Evolutionary conservation across 148 eudicot species (phyloP).

Genomic region (Dysphania ambrosioides): DNA sequence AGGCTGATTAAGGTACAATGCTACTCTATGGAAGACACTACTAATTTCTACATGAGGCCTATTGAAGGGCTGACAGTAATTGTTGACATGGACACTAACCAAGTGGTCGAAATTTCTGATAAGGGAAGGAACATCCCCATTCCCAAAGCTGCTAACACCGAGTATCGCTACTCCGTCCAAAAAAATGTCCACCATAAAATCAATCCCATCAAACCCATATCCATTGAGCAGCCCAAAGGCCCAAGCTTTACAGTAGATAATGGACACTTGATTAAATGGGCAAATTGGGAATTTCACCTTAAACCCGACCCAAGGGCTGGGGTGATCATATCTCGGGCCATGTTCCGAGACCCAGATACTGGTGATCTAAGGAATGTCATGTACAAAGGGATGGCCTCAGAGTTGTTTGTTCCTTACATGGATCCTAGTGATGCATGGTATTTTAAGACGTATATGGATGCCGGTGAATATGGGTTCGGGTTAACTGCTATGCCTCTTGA

Average conservation of each 20-base stretch:
- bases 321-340: constrained; percentile 71
- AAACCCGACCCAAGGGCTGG: constrained; percentile 98
- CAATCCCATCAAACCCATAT: constrained; percentile 67
- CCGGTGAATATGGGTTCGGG: constrained; percentile 99
- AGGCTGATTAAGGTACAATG: constrained; percentile 85
- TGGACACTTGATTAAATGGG: constrained; percentile 77
- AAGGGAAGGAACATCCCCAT: constrained; percentile 73
- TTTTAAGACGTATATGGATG: constrained; percentile 98
- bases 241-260: constrained; percentile 66
- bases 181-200: constrained; percentile 24
- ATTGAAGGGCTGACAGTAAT: constrained; percentile 88
- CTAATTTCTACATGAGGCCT: constrained; percentile 96
- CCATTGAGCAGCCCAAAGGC: constrained; percentile 84
- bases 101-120: constrained; percentile 64
- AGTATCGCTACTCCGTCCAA: constrained; percentile 65
- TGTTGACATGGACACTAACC: constrained; percentile 70
- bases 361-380: constrained; percentile 72
- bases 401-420: constrained; percentile 97
- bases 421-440: constrained; percentile 99
- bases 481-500: constrained; percentile 84
- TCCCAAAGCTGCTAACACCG: constrained; percentile 73
- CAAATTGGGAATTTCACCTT: constrained; percentile 89
- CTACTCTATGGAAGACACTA: constrained; percentile 66
- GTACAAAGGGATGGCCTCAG: constrained; percentile 89
- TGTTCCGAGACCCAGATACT: constrained; percentile 53